These are phyloP conservation scores for Pestalotiopsis sp. DNA, from an alignment of 2,329 filamentous ascomycete species.

Conservation along the genomic window DNA sequence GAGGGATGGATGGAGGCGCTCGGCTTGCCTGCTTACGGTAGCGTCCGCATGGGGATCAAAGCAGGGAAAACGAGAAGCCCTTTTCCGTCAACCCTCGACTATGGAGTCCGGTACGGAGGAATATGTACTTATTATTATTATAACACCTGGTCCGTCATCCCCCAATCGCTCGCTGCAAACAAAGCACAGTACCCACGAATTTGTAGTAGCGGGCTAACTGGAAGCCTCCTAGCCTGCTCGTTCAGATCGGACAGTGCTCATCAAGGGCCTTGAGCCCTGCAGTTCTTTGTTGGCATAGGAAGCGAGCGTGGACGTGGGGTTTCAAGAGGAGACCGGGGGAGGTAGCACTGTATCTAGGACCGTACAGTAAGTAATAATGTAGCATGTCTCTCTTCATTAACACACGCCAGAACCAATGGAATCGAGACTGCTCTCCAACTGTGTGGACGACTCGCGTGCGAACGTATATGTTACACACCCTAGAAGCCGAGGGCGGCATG, in stretches of 20 bases:
- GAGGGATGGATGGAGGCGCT: not conserved
- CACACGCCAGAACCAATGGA: not conserved
- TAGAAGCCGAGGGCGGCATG: not conserved
- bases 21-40: not conserved
- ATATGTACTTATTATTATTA: not conserved
- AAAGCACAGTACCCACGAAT: too few species aligned
- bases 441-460: conserved; percentile 4
- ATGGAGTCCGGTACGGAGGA: not conserved
- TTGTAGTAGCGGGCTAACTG: not conserved
- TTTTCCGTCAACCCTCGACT: not conserved
- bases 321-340: not conserved
- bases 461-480: not conserved
- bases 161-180: not conserved
- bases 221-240: not conserved
- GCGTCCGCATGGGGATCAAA: not conserved
- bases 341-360: not conserved
- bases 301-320: not conserved
- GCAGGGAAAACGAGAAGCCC: not conserved
- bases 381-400: not conserved
- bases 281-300: not conserved
- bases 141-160: not conserved
- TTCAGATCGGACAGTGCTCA: not conserved
- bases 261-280: not conserved
- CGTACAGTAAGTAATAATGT: not conserved
- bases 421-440: not conserved